Evolutionary conservation across 495 filamentous ascomycete genomes (phyloP).

Genomic region (Penicillium manginii): DNA sequence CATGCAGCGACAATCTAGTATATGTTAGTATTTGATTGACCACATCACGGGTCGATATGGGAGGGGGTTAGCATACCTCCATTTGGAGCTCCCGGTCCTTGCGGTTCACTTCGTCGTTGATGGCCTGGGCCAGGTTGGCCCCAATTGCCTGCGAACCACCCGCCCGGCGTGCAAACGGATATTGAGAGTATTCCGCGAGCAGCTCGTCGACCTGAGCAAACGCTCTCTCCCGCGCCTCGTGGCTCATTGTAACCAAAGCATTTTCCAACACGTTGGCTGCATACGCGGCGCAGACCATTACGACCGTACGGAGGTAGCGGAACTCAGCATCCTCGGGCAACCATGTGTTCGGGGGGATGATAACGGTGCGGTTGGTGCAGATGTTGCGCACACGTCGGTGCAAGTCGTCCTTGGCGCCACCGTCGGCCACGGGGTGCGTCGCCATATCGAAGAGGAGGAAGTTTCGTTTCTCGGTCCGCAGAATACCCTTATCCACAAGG

Average conservation of each 20-base stretch:
- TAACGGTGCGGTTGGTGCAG: conserved; percentile 90
- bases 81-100: conserved; percentile 95
- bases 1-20: conserved; percentile 86
- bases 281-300: conserved; percentile 98
- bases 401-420: conserved; percentile 96
- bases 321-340: conserved; percentile 93
- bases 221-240: conserved; percentile 89
- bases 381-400: conserved; percentile 88
- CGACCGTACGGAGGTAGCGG: conserved; percentile 84
- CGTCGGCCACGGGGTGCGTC: conserved; percentile 96
- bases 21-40: background rate
- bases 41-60: background rate
- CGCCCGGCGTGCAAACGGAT: conserved; percentile 84
- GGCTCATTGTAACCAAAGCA: conserved; percentile 88
- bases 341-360: conserved; percentile 79
- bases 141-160: conserved; percentile 78
- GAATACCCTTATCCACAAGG: conserved; percentile 97
- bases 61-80: conserved; percentile 62
- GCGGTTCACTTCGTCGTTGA: conserved; percentile 82
- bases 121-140: conserved; percentile 89
- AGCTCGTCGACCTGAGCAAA: conserved; percentile 98
- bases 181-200: conserved; percentile 93
- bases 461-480: conserved; percentile 98
- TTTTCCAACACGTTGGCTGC: conserved; percentile 98
- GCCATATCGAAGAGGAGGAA: conserved; percentile 99